These are phyloP conservation scores for Anthracocystis walkeri DNA, from an alignment of 1,284 basidiomycete genomes.

Conservation along the genomic window DNA sequence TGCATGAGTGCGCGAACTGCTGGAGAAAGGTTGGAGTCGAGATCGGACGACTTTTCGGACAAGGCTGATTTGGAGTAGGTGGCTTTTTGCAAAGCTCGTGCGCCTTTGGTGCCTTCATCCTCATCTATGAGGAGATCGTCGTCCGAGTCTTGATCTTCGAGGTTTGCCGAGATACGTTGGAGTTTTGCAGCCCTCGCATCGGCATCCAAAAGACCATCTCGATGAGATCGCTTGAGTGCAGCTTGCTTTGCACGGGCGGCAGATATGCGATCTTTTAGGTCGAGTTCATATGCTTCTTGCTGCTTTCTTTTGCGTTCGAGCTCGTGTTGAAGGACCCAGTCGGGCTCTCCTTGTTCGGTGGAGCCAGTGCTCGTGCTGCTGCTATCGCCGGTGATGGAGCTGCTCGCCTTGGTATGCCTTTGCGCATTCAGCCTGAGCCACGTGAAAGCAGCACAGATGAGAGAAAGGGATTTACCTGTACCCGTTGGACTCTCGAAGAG, in stretches of 20 bases:
- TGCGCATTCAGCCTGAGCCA: slow-evolving; percentile 67
- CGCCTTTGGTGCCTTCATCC: slow-evolving; percentile 21
- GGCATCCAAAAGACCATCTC: slow-evolving; percentile 13
- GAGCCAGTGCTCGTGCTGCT: background rate
- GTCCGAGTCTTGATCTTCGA: slow-evolving; percentile 37
- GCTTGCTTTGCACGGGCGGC: slow-evolving; percentile 52
- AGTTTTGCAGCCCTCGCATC: slow-evolving; percentile 21
- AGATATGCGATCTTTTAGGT: slow-evolving; percentile 65
- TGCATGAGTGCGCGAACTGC: slow-evolving; percentile 84
- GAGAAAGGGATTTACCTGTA: slow-evolving; percentile 71
- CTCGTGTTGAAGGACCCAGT: slow-evolving; percentile 71
- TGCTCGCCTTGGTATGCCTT: slow-evolving; percentile 36
- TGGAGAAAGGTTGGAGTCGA: slow-evolving; percentile 74
- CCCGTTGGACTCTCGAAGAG: slow-evolving; percentile 75
- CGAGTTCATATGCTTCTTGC: slow-evolving; percentile 62
- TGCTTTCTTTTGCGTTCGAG: slow-evolving; percentile 61
- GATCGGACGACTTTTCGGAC: slow-evolving; percentile 15
- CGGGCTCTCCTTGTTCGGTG: slow-evolving; percentile 64
- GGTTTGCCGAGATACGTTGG: slow-evolving; percentile 12
- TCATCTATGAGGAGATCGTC: slow-evolving; percentile 49
- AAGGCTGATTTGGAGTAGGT: slow-evolving; percentile 30
- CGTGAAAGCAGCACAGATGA: slow-evolving; percentile 70
- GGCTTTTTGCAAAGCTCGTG: slow-evolving; percentile 26
- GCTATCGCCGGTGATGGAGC: slow-evolving; percentile 23
- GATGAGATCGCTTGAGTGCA: slow-evolving; percentile 27